Base-by-base conservation (phyloP, 2,329 filamentous ascomycete genomes). In the Xylariaceae sp. region DNA sequence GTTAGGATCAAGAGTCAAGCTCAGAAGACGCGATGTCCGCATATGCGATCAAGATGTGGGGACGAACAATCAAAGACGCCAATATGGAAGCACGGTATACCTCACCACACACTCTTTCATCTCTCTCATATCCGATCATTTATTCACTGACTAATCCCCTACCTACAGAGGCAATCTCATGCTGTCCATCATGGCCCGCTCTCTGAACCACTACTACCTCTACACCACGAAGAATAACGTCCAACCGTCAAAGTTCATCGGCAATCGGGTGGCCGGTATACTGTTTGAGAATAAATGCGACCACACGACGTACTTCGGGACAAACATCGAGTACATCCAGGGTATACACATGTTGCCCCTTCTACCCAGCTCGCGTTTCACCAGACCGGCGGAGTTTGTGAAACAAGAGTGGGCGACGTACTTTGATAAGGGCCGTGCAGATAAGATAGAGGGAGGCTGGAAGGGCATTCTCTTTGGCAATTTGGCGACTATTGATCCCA, bases 281-380 rank as follows among this genome's bases (percentile, higher is more conserved):
- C 66, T 95, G 9, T 97, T 96, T 62, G 92, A 97, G 71, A 96
- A 96, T 74, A 97, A 97, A 71, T 80, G 90, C 47, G 89, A 97
- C 66, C 90, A 96, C 68, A 86, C 87, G 3, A 96, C 92, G 1
- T 96, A 90, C 71, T 96, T 96, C 62, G 89, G 89, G 41, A 67
- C 73, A 44, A 81, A 85, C 49, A 77, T 82, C 11, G 86, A 92
- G 68, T 89, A 82, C 59, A 80, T 95, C 53, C 72, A 81, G 62
- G 87, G 87, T 50, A 87, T 87, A 54, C 85, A 89, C 68, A 88
- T 89, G 83, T 71, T 88, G 19, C 86, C 86, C 6, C 67, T 87
- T 27, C 73, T 81, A 41, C 83, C 86, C 1, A 63, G 68, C 48
- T 86, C 86, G 1, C 75, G 84, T 5, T 81, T 87, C 51, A 82